Evolutionary conservation across 768 basidiomycete species (phyloP).

Genomic region (Rhizopogon vesiculosus): DNA sequence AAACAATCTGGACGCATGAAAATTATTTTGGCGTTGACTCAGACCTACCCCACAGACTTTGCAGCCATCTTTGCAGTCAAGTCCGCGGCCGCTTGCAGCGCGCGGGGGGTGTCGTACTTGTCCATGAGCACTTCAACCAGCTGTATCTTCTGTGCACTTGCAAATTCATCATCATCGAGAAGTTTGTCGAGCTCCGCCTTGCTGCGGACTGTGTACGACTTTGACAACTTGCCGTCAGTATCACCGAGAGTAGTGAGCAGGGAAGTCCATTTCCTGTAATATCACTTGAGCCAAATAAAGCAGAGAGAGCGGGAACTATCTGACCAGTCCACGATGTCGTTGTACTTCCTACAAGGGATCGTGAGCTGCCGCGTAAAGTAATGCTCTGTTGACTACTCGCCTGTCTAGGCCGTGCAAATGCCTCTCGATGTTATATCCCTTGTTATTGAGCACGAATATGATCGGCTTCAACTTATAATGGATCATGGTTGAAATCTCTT

Average conservation of each 20-base stretch:
- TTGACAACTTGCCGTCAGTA: constrained; percentile 38
- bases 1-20: not conserved
- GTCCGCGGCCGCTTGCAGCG: constrained; percentile 50
- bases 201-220: constrained; percentile 63
- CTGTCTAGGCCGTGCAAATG: constrained; percentile 61
- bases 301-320: constrained; percentile 4
- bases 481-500: constrained; percentile 85
- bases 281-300: not conserved
- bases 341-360: constrained; percentile 57
- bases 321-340: constrained; percentile 76
- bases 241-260: constrained; percentile 61
- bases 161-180: constrained; percentile 60
- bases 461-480: constrained; percentile 70
- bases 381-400: constrained; percentile 20
- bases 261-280: constrained; percentile 54
- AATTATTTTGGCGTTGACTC: not conserved
- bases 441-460: constrained; percentile 79
- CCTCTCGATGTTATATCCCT: constrained; percentile 86
- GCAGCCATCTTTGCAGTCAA: constrained; percentile 12
- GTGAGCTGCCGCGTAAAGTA: not conserved
- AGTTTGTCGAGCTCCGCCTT: constrained; percentile 65
- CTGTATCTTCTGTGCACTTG: constrained; percentile 60
- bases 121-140: constrained; percentile 81
- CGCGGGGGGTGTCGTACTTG: constrained; percentile 64
- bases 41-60: constrained; percentile 16